A percentile compares a stretch with the other conserved stretches of the same genome.
Conservation (phyloP, 768 basidiomycete species). For the Leccinum uliginosum region DNA sequence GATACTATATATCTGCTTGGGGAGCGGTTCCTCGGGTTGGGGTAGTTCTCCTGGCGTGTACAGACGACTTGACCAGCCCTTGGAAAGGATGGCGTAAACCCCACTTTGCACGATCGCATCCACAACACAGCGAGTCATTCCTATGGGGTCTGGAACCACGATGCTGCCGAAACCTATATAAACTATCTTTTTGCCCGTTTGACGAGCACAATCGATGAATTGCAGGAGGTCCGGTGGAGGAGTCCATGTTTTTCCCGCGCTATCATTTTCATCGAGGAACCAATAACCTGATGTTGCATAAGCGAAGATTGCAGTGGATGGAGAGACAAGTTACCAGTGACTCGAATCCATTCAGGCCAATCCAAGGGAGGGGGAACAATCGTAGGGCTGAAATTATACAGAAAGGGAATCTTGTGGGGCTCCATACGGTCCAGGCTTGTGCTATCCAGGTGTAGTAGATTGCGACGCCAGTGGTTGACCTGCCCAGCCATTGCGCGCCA, state of each 20-base stretch:
- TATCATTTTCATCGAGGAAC: constrained; percentile 93
- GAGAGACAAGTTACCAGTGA: constrained; percentile 57
- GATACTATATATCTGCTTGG: constrained; percentile 78
- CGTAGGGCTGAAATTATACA: constrained; percentile 94
- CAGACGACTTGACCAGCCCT: constrained; percentile 96
- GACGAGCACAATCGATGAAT: constrained; percentile 80
- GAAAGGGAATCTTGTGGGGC: constrained; percentile 94
- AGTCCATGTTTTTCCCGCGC: constrained; percentile 83
- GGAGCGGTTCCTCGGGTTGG: constrained; percentile 66
- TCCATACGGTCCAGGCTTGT: constrained; percentile 95
- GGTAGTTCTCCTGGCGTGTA: constrained; percentile 56
- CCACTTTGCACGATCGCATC: constrained; percentile 85
- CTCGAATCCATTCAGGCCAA: constrained; percentile 98
- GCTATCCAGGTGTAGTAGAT: constrained; percentile 66
- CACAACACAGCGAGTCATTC: constrained; percentile 87
- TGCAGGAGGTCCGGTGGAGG: constrained; percentile 75
- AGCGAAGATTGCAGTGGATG: constrained; percentile 2
- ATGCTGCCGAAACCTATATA: constrained; percentile 99
- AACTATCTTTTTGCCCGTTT: constrained; percentile 79
- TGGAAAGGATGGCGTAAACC: constrained; percentile 90
- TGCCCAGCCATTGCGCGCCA: constrained; percentile 94
- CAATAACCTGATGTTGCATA: constrained; percentile 68
- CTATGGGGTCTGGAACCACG: constrained; percentile 90
- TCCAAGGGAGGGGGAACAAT: constrained; percentile 92
- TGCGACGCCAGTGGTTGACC: constrained; percentile 89